Evolutionary conservation across 1,139 yeast species (phyloP).

Genomic region (Kodamaea ohmeri): DNA sequence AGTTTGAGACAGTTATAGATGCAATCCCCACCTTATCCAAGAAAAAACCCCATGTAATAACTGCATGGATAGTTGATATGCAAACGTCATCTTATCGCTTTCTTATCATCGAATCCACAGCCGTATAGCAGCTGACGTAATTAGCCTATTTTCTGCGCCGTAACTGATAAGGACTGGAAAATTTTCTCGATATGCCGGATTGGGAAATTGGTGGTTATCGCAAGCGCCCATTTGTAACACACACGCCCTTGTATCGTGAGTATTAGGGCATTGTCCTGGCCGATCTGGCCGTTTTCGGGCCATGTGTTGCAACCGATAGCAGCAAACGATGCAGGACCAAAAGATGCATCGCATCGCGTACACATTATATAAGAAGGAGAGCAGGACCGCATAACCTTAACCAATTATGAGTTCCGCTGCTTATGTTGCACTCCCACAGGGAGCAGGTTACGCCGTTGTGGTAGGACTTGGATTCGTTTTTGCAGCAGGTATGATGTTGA

Average conservation of each 20-base stretch:
- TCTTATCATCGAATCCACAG: neutral
- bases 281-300: slow-evolving; percentile 6
- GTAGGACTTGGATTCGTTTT: slow-evolving; percentile 85
- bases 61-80: too few species aligned
- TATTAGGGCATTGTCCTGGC: neutral
- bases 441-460: slow-evolving; percentile 91
- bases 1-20: too few species aligned
- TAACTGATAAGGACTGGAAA: slow-evolving; percentile 2
- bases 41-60: too few species aligned
- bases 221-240: neutral
- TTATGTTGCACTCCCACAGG: slow-evolving; percentile 51
- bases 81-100: too few species aligned
- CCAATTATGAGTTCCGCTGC: slow-evolving; percentile 8
- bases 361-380: slow-evolving; percentile 1
- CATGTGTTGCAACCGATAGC: neutral
- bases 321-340: slow-evolving; percentile 2
- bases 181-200: slow-evolving; percentile 4
- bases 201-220: slow-evolving; percentile 3
- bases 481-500: slow-evolving; percentile 73
- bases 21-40: too few species aligned
- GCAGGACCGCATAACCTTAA: neutral
- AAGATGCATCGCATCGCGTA: slow-evolving; percentile 1
- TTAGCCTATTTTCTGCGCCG: neutral
- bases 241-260: neutral
- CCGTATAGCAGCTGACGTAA: slow-evolving; percentile 4